Evolutionary conservation across 2,329 filamentous ascomycete species (phyloP), one percentile per base, ranked within the genome.

Genomic region (Fusarium sp.): DNA sequence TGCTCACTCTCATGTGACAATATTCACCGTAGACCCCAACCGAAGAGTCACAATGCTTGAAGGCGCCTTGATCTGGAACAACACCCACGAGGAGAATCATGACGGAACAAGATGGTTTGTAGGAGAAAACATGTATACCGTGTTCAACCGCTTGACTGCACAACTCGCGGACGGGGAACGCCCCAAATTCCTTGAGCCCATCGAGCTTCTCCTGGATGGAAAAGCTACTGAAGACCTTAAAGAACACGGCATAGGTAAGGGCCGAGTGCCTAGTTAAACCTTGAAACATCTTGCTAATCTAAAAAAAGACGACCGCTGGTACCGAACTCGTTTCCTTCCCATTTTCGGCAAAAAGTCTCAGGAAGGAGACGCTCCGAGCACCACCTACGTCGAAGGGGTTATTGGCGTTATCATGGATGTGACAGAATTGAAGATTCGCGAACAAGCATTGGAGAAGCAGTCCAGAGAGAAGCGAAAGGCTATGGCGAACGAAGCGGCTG

Each of bases 321-420:
- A 90, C 74, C 86, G 91, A 45, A 94, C 91, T 2, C 86, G 91
- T 10, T 88, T 94, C 65, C 83, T 93, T 11, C 91, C 92, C 2
- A 84, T 93, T 37, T 78, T 88, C 23, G 85, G 84, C 16, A 87
- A 88, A 56, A 85, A 85, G 45, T 81, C 85, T 3, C 81, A 82
- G 30, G 87, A 87, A 16, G 81, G 84, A 16, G 83, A 83, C 69
- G 80, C 80, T 5, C 79, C 69, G 6, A 70, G 78, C 16, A 83
- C 86, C 16, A 78, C 81, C 5, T 85, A 82, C 51, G 84, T 93
- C 21, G 89, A 92, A 67, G 91, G 91, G 2, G 90, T 92, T 3
- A 92, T 93, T 59, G 91, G 91, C 4, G 88, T 94, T n/a, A 90
- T 91, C 46, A 91, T 93, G 86, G 91, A 94, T 74, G 88, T 94